Evolutionary conservation across 345 rosid genomes (phyloP), one percentile per base, ranked within the genome.

Genomic region (Gossypioides kirkii): DNA sequence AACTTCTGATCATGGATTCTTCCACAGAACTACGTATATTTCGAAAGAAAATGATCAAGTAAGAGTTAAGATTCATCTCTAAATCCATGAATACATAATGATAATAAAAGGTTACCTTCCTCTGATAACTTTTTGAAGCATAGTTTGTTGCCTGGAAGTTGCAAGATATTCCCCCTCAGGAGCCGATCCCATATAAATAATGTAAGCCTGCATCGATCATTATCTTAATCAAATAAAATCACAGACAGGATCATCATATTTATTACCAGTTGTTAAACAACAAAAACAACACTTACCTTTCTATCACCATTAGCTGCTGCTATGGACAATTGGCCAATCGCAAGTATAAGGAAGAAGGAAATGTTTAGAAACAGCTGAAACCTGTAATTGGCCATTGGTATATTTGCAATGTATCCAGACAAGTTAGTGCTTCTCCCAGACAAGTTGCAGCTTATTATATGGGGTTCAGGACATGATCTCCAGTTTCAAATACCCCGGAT

Each of bases 151-250:
- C 52, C 77, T 14, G 20, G 80, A 77, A 65, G 73, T 54, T 32
- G 78, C 73, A 43, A 36, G 28, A 73, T 81, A 79, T 17, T 75
- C 69, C 12, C 1, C 62, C 12, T 58, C 73, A 13, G 77, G 84
- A 46, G 78, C 77, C 61, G 81, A 73, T 16, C 85, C 87, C 87
- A 84, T 82, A 50, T 84, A 84, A 32, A 80, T 80, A 38, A 82
- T 42, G n/a, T 80, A 80, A 6, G 74, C 80, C 87, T 84, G 74
- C 62, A 61, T 36, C 12, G 12, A 66, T 66, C 52, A 66, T 23
- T 12, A 45, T 12, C 18, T 45, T 66, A 47, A 38, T 62, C 25
- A 2, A 36, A 62, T 62, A n/a, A 17, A 62, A 17, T 62, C 49
- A 42, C 8, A 64, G 2, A 42, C 3, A 43, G 2, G 1, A 32